Evolutionary conservation across 129 eudicot species (phyloP).

Genomic region (Erigeron canadensis): DNA sequence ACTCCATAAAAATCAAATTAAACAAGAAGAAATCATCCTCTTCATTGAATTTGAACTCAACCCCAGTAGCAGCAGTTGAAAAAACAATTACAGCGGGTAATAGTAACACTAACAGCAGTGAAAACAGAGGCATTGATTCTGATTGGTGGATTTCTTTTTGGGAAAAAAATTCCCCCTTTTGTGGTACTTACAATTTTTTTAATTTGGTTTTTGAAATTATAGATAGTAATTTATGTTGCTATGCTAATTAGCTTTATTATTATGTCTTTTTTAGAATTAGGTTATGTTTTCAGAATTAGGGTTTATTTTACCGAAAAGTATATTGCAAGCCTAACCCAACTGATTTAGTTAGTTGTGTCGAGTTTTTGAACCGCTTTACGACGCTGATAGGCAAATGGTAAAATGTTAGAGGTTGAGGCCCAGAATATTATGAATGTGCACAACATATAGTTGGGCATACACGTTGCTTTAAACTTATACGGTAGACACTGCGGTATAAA

Average conservation of each 20-base stretch:
- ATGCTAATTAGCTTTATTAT: neutral
- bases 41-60: constrained; percentile 5
- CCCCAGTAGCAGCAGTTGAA: constrained; percentile 2
- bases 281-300: constrained; percentile 6
- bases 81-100: no score
- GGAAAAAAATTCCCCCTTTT: constrained; percentile 60
- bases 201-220: neutral
- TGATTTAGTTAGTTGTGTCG: no score
- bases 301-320: neutral
- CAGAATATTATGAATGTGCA: no score
- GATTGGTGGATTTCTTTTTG: constrained; percentile 95
- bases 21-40: constrained; percentile 41
- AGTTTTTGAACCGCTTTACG: no score
- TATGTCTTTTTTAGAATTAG: no score
- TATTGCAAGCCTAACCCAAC: no score
- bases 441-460: no score
- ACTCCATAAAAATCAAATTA: constrained; percentile 50
- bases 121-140: constrained; percentile 61
- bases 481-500: no score
- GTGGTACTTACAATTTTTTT: constrained; percentile 39
- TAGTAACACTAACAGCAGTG: constrained; percentile 28
- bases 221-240: neutral
- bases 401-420: no score
- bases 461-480: no score
- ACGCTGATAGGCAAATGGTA: no score